Evolutionary conservation across 2,329 filamentous ascomycete genomes (phyloP), one percentile per base, ranked within the genome.

Genomic region (Cytospora mali): DNA sequence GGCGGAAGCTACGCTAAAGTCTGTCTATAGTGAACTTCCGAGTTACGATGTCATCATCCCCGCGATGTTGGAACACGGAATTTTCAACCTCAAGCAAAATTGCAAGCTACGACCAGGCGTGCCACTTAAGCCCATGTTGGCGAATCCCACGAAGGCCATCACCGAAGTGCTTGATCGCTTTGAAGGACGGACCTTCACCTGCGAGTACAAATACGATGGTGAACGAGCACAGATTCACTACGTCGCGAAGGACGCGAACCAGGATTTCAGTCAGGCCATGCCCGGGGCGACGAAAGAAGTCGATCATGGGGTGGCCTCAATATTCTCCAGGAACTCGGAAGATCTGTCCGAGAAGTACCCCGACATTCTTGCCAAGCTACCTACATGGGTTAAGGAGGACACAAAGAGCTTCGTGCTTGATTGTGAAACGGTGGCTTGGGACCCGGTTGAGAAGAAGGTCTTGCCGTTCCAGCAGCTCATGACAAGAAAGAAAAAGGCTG

Each of bases 191-290:
- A 90, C 89, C 28, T 99, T 99, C 71, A 98, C 95, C 1, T 99
- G 95, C 77, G 95, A 99, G 75, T 99, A 96, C 82, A 99, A 99
- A 76, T 99, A 99, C 72, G 95, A 99, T 71, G 95, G 95, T 55
- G 95, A 99, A 76, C 85, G 95, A 73, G 95, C 95, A n/a, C 95
- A 99, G 74, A 98, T 99, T 56, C 95, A 99, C 74, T 99, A 96
- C 69, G 92, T 98, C 33, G 89, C 93, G 5, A 91, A 92, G 66
- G 90, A 94, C 66, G 85, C 91, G 11, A 80, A 86, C 2, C 80
- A 90, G 64, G 83, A 92, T 60, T 89, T 92, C 68, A 84, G 84
- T 62, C 84, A 89, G 53, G 81, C 85, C 39, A 78, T 84, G 0
- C 78, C 81, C 13, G 77, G 84, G 6, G 86, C 86, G 9, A 82